Evolutionary conservation across 306 rosid species (phyloP).

Genomic region (Notholithocarpus densiflorus): DNA sequence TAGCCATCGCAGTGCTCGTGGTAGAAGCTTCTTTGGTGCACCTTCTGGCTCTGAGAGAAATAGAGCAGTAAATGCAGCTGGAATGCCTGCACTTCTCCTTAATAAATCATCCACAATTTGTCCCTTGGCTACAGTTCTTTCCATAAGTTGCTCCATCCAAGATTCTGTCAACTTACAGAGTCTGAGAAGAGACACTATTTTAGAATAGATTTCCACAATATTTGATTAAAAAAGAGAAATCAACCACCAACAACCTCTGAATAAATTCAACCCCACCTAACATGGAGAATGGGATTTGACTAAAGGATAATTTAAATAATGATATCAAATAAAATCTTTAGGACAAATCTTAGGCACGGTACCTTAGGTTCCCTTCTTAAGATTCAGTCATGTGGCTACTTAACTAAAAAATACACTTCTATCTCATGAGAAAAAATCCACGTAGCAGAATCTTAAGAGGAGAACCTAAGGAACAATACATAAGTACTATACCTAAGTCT

Average conservation of each 20-base stretch:
- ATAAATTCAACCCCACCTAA: background rate
- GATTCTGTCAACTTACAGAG: constrained; percentile 84
- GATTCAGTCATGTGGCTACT: too few species aligned
- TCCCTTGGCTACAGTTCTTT: constrained; percentile 80
- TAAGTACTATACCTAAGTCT: too few species aligned
- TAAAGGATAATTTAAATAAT: background rate
- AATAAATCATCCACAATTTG: constrained; percentile 87
- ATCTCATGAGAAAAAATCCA: too few species aligned
- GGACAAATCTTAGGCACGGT: too few species aligned
- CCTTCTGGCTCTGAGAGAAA: constrained; percentile 99
- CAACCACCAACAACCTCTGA: background rate
- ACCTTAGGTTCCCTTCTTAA: too few species aligned
- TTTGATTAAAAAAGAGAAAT: background rate
- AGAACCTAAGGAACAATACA: too few species aligned
- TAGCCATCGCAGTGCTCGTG: constrained; percentile 84
- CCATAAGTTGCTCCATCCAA: constrained; percentile 98
- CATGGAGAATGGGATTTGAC: background rate
- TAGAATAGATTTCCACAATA: constrained; percentile 1
- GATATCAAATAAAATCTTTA: background rate
- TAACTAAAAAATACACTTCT: too few species aligned
- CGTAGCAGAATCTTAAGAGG: fast-evolving
- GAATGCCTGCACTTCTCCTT: constrained; percentile 99
- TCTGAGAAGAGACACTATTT: constrained; percentile 41
- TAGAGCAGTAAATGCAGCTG: constrained; percentile 88
- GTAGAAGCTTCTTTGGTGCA: constrained; percentile 93